These are phyloP conservation scores for Funneliformis caledonium DNA, from an alignment of 371 early-diverging fungal genomes.

Conservation along the genomic window DNA sequence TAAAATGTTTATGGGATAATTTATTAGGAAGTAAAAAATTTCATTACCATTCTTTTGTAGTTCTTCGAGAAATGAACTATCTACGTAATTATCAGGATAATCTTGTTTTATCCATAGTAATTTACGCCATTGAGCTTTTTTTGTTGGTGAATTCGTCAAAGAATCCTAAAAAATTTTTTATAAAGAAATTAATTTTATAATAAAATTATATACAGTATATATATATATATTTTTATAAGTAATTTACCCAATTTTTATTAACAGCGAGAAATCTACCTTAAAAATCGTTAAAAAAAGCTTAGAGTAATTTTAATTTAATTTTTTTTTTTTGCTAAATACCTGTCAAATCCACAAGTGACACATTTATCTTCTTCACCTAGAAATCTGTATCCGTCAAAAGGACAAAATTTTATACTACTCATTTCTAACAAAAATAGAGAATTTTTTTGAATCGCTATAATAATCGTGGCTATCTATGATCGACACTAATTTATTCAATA, in stretches of 20 bases:
- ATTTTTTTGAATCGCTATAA: no score
- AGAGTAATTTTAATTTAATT: no score
- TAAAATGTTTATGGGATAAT: background rate
- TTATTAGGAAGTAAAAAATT: background rate
- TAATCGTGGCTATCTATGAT: no score
- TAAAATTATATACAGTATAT: background rate
- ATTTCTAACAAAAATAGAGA: no score
- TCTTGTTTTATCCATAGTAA: slow-evolving; percentile 88
- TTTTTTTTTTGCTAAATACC: background rate
- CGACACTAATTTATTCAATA: no score
- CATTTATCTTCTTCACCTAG: slow-evolving; percentile 10
- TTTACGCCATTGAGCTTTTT: slow-evolving; percentile 78
- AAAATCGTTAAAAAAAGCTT: background rate
- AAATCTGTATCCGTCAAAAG: slow-evolving; percentile 25
- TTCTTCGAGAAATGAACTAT: slow-evolving; percentile 82
- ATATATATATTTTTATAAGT: background rate
- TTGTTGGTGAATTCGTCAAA: background rate
- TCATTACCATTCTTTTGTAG: slow-evolving; percentile 85
- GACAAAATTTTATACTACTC: slow-evolving; percentile 16
- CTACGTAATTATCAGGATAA: slow-evolving; percentile 94
- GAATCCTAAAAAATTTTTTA: background rate
- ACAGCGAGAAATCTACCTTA: background rate
- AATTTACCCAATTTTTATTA: background rate
- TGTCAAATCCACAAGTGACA: slow-evolving; percentile 9
- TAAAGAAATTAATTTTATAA: background rate